These are phyloP conservation scores for Ustilago sp. DNA, from an alignment of 1,284 basidiomycete species.

Conservation along the genomic window DNA sequence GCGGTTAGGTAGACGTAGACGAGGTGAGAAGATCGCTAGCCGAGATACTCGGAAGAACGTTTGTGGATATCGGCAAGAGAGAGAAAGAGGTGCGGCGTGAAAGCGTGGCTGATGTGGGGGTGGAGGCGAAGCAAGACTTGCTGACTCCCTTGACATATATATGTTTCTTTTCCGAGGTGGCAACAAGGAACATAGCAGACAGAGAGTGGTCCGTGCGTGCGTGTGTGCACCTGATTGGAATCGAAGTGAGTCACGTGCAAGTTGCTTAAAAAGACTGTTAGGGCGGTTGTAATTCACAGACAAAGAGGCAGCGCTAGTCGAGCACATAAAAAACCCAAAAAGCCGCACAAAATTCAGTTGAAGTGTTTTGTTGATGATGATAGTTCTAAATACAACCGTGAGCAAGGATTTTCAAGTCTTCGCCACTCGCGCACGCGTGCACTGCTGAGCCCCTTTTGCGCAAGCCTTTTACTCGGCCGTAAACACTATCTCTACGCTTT, in stretches of 20 bases:
- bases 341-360: background rate
- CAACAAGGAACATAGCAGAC: background rate
- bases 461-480: too few species aligned
- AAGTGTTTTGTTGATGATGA: too few species aligned
- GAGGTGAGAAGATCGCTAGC: conserved; percentile 5
- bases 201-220: conserved; percentile 17
- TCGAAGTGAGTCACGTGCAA: background rate
- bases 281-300: background rate
- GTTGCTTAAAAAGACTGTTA: background rate
- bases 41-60: background rate
- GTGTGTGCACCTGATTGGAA: background rate
- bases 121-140: background rate
- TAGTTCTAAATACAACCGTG: too few species aligned
- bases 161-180: background rate
- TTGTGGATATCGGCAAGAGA: conserved; percentile 17
- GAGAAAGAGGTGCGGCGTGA: conserved; percentile 20
- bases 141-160: conserved; percentile 7
- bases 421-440: too few species aligned
- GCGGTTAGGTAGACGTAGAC: conserved; percentile 15
- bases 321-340: background rate
- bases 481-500: too few species aligned
- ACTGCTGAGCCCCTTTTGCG: too few species aligned
- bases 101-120: conserved; percentile 18
- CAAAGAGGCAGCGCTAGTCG: background rate
- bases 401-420: too few species aligned